phyloP scores from a whole-genome alignment of 2,329 filamentous ascomycete genomes.

The Fusarium denticulatum region DNA sequence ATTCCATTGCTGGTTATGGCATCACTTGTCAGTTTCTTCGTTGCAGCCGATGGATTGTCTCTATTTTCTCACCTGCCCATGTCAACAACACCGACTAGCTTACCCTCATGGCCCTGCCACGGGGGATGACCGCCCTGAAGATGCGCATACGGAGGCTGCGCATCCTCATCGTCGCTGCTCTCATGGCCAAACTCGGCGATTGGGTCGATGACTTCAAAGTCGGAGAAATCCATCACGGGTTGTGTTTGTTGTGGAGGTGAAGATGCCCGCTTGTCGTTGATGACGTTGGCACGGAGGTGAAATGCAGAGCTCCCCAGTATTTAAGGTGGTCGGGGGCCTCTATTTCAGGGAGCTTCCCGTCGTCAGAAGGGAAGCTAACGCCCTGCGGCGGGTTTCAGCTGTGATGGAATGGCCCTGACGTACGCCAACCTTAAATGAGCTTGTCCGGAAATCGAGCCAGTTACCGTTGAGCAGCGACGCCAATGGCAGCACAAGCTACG shows the following conservation, averaged over 20 bases:
- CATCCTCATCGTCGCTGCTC: conserved; percentile 23
- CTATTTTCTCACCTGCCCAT: conserved; percentile 48
- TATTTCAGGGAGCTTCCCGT: neutral
- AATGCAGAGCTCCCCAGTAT: conserved; percentile 16
- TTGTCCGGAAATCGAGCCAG: conserved; percentile 19
- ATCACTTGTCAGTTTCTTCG: conserved; percentile 11
- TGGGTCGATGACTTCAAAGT: conserved; percentile 41
- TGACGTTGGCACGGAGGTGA: conserved; percentile 9
- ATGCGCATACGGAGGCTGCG: neutral
- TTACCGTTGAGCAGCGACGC: conserved; percentile 20
- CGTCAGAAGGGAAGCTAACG: neutral
- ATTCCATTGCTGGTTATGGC: conserved; percentile 69
- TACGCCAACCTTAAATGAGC: conserved; percentile 24
- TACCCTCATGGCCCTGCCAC: conserved; percentile 45
- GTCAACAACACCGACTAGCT: conserved; percentile 49
- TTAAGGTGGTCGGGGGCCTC: conserved; percentile 3
- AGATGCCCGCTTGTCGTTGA: neutral
- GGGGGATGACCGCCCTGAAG: conserved; percentile 39
- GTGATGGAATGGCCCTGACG: conserved; percentile 1
- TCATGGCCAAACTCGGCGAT: conserved; percentile 33
- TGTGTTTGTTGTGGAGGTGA: neutral
- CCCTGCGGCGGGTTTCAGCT: conserved; percentile 23
- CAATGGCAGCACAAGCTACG: neutral
- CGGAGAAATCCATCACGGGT: conserved; percentile 38
- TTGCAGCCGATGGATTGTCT: neutral